A percentile compares a stretch with the other conserved stretches of the same genome.
These are phyloP conservation scores for Aureococcus anophagefferens DNA, from an alignment of 108 stramenopile genomes.

Conservation along the genomic window DNA sequence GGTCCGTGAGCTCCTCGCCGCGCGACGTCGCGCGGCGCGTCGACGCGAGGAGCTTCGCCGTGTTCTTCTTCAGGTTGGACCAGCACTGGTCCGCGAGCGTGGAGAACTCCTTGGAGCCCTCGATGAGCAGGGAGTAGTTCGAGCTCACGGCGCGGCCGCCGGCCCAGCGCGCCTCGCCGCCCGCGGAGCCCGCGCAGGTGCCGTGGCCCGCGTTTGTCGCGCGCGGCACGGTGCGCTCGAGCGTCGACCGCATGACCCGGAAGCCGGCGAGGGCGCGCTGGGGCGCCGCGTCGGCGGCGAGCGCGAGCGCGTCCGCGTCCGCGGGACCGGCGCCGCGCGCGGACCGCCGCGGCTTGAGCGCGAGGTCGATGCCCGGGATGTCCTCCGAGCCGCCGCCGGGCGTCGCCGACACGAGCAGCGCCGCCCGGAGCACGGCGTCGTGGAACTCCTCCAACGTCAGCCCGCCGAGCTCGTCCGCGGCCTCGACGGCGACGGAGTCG, in stretches of 20 bases:
- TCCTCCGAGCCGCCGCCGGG: no score
- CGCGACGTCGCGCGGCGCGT: no score
- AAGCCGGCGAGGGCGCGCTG: neutral
- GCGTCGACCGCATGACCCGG: neutral
- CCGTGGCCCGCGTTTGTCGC: neutral
- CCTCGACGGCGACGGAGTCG: neutral
- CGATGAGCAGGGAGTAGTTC: neutral
- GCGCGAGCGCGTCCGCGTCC: neutral
- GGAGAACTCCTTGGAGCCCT: neutral
- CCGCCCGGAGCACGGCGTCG: neutral
- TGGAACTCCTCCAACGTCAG: neutral
- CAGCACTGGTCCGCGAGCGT: neutral
- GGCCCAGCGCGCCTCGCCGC: neutral
- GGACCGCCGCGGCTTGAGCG: no score
- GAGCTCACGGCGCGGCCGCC: neutral
- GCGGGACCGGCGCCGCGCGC: no score
- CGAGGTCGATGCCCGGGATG: no score
- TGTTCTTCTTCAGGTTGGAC: no score
- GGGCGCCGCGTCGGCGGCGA: neutral
- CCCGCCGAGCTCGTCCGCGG: neutral
- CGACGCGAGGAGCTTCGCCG: no score
- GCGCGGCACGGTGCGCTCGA: neutral
- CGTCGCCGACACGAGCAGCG: neutral
- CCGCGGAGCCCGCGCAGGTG: neutral
- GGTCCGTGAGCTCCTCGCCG: no score